Percentiles rank a stretch among this genome's conserved stretches.
These are phyloP conservation scores for Metschnikowia aberdeeniae DNA, from an alignment of 805 yeast species.

Conservation along the genomic window DNA sequence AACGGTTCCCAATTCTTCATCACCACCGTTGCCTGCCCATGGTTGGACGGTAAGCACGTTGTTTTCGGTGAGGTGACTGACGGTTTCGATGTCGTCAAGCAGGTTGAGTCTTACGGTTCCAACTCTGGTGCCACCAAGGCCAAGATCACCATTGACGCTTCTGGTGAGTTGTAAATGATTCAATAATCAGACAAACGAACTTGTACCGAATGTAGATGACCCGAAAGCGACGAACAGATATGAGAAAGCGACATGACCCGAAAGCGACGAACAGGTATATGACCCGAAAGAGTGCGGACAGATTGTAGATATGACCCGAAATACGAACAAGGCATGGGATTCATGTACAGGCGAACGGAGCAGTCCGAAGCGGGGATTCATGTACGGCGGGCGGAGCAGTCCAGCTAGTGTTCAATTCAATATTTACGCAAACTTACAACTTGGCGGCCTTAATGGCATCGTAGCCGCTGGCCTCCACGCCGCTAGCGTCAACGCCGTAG, in stretches of 20 bases:
- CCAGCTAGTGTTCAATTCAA: too few species aligned
- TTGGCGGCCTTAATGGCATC: conserved; percentile 37
- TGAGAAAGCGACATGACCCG: too few species aligned
- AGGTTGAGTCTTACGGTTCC: conserved; percentile 73
- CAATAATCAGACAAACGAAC: not conserved
- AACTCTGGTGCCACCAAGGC: conserved; percentile 62
- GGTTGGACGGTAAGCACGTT: conserved; percentile 94
- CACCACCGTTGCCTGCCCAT: conserved; percentile 81
- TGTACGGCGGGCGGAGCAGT: too few species aligned
- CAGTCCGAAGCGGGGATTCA: too few species aligned
- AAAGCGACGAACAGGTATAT: too few species aligned
- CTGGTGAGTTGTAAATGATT: conserved; percentile 50
- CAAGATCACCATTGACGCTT: conserved; percentile 57
- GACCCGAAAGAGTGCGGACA: too few species aligned
- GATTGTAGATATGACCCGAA: too few species aligned
- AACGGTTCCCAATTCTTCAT: conserved; percentile 97
- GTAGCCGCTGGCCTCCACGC: conserved; percentile 33
- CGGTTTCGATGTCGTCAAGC: conserved; percentile 82
- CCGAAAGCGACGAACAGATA: too few species aligned
- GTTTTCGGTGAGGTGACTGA: conserved; percentile 90
- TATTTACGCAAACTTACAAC: conserved; percentile 17
- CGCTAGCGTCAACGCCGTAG: conserved; percentile 32
- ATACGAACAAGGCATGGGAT: too few species aligned
- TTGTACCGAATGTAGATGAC: too few species aligned
- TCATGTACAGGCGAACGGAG: too few species aligned